Base-by-base conservation (phyloP, 1,139 yeast genomes). In the Blastobotrys indianensis region DNA sequence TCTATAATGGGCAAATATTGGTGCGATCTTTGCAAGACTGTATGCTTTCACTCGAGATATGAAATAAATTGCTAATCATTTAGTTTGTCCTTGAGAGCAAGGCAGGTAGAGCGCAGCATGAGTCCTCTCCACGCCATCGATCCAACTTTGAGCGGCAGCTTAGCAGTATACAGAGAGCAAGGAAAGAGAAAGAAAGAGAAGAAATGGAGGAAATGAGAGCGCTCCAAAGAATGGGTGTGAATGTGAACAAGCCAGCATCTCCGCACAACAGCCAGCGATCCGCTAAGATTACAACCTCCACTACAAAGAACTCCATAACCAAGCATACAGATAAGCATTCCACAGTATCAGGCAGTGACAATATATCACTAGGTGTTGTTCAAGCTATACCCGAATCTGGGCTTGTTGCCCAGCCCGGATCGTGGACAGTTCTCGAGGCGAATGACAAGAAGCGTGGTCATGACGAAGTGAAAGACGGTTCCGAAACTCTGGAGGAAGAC, bases 71-170 rank as follows among this genome's bases (percentile, higher is more conserved):
- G 15, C 39, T 20, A 20, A n/a, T 11, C 11, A 7, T 23, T 20
- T 41, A 71, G 74, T 73, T 70, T 54, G 70, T 72, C 8, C 72
- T 67, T 32, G 75, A 72, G 47, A 65, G 73, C 32, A 65, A 65
- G 47, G 52, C 69, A 15, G 64, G 69, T 4, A 61, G 65, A 37
- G 49, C 61, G 12, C 65, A 62, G 40, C 77, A 73, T 55, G 75
- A 71, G 45, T 54, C 58, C 6, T 65, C 73, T 0, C 48, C 58
- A 6, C 64, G 63, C 37, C 77, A 73, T 51, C 66, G 63, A 50
- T 37, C 48, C 1, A 57, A 61, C 2, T 52, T 65, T 3, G 58
- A 57, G 37, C 54, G 60, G 35, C 59, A 61, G 29, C 52, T 73
- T 3, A 49, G 53, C 9, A 61, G 59, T 11, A 58, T 72, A 9